A percentile compares a stretch with the other conserved stretches of the same genome.
These are phyloP conservation scores for Oryza brachyantha DNA, from an alignment of 176 grass and related monocot species.

Conservation along the genomic window DNA sequence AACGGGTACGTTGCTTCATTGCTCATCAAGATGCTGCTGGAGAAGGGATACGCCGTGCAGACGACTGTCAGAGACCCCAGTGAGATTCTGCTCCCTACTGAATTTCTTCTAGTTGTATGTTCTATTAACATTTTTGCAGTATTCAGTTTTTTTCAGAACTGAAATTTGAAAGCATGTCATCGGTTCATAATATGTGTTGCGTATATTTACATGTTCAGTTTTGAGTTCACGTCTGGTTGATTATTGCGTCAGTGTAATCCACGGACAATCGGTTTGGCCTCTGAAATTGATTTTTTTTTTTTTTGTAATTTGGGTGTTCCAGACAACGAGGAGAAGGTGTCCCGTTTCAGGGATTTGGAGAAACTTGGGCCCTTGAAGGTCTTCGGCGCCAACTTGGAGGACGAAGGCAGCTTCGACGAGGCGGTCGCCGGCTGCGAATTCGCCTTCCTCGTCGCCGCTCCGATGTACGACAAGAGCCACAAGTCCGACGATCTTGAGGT, in stretches of 20 bases:
- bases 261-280: background rate
- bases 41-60: constrained; percentile 58
- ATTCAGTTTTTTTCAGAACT: too few relatives aligned
- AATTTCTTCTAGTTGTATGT: too few relatives aligned
- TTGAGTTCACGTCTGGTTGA: too few relatives aligned
- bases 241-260: too few relatives aligned
- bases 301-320: background rate
- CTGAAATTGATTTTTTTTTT: background rate
- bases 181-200: too few relatives aligned
- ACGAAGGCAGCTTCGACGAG: constrained; percentile 69
- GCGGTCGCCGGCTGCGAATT: constrained; percentile 54
- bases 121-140: too few relatives aligned
- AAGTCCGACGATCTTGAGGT: constrained; percentile 51
- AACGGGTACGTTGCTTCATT: constrained; percentile 55
- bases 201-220: too few relatives aligned
- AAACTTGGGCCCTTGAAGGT: constrained; percentile 41
- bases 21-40: constrained; percentile 56
- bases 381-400: constrained; percentile 39
- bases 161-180: too few relatives aligned
- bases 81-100: constrained; percentile 12
- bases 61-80: constrained; percentile 67
- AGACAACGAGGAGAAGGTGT: constrained; percentile 29
- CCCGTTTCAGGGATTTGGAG: constrained; percentile 43
- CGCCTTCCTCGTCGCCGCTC: constrained; percentile 63
- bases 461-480: constrained; percentile 56